Percentiles rank a stretch among this genome's conserved stretches.
Conservation (phyloP, 2,329 filamentous ascomycete genomes). For the Aspergillus hortae region DNA sequence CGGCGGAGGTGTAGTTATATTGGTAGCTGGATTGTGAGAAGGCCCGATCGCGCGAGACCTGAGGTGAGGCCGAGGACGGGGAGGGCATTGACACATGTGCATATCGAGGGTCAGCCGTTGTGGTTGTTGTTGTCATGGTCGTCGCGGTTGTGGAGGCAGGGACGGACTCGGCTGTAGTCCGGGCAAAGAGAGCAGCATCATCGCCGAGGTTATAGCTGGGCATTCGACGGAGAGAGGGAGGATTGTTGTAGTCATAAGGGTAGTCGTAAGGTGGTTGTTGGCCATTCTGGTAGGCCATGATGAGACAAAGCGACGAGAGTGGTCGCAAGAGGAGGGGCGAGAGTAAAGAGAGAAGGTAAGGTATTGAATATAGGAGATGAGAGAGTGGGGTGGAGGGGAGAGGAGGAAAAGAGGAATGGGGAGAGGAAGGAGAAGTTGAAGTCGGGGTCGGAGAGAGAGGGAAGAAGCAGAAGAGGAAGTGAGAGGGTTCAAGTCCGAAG, state of each 20-base stretch:
- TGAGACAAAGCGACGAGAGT: slow-evolving; percentile 1
- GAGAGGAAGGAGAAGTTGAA: neutral
- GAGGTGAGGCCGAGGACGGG: slow-evolving; percentile 21
- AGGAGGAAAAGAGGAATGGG: neutral
- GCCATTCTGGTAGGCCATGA: slow-evolving; percentile 56
- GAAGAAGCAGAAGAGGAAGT: neutral
- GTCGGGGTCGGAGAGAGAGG: neutral
- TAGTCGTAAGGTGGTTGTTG: slow-evolving; percentile 43
- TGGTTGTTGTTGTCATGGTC: slow-evolving; percentile 25
- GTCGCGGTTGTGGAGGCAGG: slow-evolving; percentile 24
- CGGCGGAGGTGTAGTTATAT: slow-evolving; percentile 38
- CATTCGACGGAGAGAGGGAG: slow-evolving; percentile 49
- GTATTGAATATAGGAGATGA: neutral
- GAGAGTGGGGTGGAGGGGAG: neutral
- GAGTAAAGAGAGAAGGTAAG: neutral
- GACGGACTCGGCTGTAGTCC: slow-evolving; percentile 33
- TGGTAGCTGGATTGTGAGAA: slow-evolving; percentile 50
- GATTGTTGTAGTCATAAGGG: slow-evolving; percentile 32
- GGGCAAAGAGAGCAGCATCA: slow-evolving; percentile 55
- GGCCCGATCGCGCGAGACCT: slow-evolving; percentile 35
- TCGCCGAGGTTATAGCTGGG: slow-evolving; percentile 76
- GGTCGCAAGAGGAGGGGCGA: neutral
- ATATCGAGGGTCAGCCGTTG: slow-evolving; percentile 32
- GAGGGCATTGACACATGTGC: slow-evolving; percentile 31
- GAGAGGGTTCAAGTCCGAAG: neutral